Base-by-base conservation (phyloP, 75 land plant species). In the Cupressus sempervirens region DNA sequence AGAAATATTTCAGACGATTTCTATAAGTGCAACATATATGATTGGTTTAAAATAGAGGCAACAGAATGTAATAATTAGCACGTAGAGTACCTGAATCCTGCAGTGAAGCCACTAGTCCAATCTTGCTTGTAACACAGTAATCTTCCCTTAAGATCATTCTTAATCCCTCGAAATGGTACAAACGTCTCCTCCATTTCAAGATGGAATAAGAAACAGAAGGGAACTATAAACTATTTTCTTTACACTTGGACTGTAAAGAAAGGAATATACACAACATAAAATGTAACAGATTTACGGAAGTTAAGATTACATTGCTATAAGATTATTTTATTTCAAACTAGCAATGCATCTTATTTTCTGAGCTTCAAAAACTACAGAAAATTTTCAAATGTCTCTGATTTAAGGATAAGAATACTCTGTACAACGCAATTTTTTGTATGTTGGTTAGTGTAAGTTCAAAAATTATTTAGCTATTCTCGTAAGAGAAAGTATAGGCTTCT, bases 41-140 rank as follows among this genome's bases (percentile, higher is more conserved):
- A 65, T n/a, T 23, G 29, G 68, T 20, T 20, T 23, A 26, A 26
- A 65, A 65, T 65, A 7, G 7, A 23, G 68, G 23, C 29, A 65
- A 77, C 6, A n/a, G 12, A 80, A 40, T 40, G 13, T n/a, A 23
- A 40, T 40, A 23, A 62, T 23, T 23, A 50, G n/a, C 18, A 83
- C 6, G 26, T 8, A 45, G n/a, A 58, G 70, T 32, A 92, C 93
- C 93, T 92, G 90, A 85, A 80, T 65, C 92, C 92, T 14, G 93
- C 87, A 52, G 84, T 85, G 81, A 88, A 85, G 50, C 93, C 93
- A 81, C 93, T 83, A 50, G 83, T 83, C 93, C 93, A 92, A 72
- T 92, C 93, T 65, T 88, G 86, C 79, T 85, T 88, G 87, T 90
- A 90, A 70, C 90, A 91, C 75, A 77, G 70, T 52, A 92, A 34